phyloP scores from a whole-genome alignment of 495 filamentous ascomycete genomes.

The Saxophila tyrrhenica region DNA sequence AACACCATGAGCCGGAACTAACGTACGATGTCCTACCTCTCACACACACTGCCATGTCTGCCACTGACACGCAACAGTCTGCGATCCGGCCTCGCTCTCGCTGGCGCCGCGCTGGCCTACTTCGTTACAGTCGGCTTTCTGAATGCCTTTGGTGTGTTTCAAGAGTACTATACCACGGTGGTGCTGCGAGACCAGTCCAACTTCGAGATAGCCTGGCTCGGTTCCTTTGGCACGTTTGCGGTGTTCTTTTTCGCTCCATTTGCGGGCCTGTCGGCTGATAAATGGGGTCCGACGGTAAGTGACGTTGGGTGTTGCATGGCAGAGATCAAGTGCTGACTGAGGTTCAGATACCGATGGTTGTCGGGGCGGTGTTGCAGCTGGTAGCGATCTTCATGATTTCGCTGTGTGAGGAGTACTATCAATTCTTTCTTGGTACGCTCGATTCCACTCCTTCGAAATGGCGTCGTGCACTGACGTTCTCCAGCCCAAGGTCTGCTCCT shows the following conservation, averaged over 20 bases:
- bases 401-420: conserved; percentile 46
- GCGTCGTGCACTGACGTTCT: background rate
- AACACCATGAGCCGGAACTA: background rate
- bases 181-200: conserved; percentile 37
- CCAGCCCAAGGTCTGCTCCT: conserved; percentile 44
- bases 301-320: background rate
- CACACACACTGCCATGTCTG: background rate
- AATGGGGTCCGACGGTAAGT: conserved; percentile 16
- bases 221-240: conserved; percentile 38
- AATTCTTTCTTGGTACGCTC: conserved; percentile 40
- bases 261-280: conserved; percentile 31
- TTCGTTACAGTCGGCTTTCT: conserved; percentile 50
- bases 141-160: conserved; percentile 53
- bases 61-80: conserved; percentile 1
- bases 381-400: conserved; percentile 46
- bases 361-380: conserved; percentile 22
- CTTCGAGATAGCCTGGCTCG: conserved; percentile 51
- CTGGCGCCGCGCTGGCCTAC: conserved; percentile 4
- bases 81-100: conserved; percentile 8
- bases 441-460: background rate
- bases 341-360: conserved; percentile 11
- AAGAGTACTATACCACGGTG: conserved; percentile 46
- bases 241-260: conserved; percentile 37
- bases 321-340: background rate
- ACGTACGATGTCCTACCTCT: background rate